Evolutionary conservation across 1,284 basidiomycete genomes (phyloP).

Genomic region (Moesziomyces sp.): DNA sequence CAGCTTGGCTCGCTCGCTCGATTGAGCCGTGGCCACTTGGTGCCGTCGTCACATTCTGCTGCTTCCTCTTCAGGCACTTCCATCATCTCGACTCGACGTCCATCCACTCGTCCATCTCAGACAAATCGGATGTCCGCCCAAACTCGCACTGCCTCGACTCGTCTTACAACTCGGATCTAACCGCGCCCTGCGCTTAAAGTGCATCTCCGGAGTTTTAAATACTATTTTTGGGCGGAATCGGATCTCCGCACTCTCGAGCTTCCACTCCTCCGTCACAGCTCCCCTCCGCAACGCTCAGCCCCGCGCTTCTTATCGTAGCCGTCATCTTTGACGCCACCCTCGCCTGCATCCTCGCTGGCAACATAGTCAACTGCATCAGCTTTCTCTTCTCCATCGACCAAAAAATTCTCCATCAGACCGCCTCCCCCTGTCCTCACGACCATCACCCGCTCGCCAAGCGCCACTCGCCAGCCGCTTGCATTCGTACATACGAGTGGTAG

Average conservation of each 20-base stretch:
- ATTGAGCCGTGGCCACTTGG: not conserved
- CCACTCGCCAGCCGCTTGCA: too few species aligned
- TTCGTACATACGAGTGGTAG: too few species aligned
- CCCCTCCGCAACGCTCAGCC: not conserved
- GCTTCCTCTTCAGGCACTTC: not conserved
- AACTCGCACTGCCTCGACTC: not conserved
- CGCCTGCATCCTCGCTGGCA: not conserved
- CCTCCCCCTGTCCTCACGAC: too few species aligned
- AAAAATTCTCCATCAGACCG: too few species aligned
- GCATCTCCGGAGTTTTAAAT: slow-evolving; percentile 14
- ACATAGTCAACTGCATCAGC: too few species aligned
- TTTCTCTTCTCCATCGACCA: too few species aligned
- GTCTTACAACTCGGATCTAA: not conserved
- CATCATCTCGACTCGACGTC: not conserved
- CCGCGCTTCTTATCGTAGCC: not conserved
- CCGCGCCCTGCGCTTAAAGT: not conserved
- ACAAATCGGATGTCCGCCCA: not conserved
- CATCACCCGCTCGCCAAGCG: too few species aligned
- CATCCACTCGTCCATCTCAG: not conserved
- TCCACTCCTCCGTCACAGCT: not conserved
- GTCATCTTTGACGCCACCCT: slow-evolving; percentile 1
- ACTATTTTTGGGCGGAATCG: slow-evolving; percentile 1
- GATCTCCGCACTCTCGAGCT: not conserved
- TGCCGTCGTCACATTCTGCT: not conserved
- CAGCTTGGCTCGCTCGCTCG: not conserved